phyloP scores from a whole-genome alignment of 169 alveolate species.

The Plasmodium malariae region DNA sequence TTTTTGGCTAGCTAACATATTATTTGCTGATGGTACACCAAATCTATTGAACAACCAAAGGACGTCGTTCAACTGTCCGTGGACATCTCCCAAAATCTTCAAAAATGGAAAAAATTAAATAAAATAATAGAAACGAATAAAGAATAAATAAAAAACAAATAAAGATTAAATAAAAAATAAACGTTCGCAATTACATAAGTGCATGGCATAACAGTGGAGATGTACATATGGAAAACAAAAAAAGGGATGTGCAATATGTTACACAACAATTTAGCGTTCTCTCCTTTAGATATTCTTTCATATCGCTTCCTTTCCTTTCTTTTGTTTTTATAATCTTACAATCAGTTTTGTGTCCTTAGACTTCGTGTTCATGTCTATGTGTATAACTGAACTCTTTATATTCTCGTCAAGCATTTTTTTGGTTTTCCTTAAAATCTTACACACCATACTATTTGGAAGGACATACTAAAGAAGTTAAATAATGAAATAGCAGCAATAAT shows the following conservation, averaged over 20 bases:
- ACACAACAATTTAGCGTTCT: background rate
- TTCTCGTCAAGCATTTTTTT: conserved; percentile 64
- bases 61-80: conserved; percentile 94
- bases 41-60: conserved; percentile 91
- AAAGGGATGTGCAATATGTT: too few species aligned
- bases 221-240: too few species aligned
- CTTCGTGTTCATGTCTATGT: conserved; percentile 40
- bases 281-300: background rate
- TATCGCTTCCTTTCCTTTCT: background rate
- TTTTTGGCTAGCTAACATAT: conserved; percentile 80
- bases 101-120: conserved; percentile 1
- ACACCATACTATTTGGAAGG: conserved; percentile 33
- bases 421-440: conserved; percentile 23
- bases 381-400: conserved; percentile 43
- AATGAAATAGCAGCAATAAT: too few species aligned
- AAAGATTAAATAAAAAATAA: background rate
- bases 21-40: conserved; percentile 91
- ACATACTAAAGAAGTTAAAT: conserved; percentile 13
- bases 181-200: too few species aligned
- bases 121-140: background rate
- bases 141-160: background rate
- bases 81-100: conserved; percentile 91
- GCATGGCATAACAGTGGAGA: background rate
- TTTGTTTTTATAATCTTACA: conserved; percentile 4
- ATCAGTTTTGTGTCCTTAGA: conserved; percentile 52